Percentiles rank a stretch among this genome's conserved stretches.
Conservation (phyloP, 352 stramenopile genomes). For the Pythium grandisporangium region DNA sequence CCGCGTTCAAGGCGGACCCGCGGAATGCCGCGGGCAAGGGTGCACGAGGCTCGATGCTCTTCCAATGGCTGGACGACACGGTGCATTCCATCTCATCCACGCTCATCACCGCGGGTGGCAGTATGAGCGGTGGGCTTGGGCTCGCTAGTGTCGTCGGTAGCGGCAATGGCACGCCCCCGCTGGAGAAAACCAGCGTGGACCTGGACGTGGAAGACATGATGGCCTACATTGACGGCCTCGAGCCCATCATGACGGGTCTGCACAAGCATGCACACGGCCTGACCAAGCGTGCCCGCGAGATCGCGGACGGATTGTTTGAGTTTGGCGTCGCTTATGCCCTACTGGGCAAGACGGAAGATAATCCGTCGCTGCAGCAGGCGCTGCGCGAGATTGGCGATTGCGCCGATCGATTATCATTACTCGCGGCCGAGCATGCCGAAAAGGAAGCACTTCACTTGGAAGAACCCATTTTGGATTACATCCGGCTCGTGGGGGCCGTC, state of each 20-base stretch:
- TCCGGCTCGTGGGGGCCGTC: constrained; percentile 93
- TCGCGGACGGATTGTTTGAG: constrained; percentile 94
- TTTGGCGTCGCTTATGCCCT: constrained; percentile 95
- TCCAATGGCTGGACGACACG: constrained; percentile 86
- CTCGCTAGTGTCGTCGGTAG: too few relatives aligned
- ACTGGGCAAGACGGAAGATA: constrained; percentile 91
- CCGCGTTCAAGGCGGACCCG: constrained; percentile 54
- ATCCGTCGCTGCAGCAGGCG: constrained; percentile 86
- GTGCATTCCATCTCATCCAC: constrained; percentile 78
- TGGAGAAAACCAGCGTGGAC: constrained; percentile 88
- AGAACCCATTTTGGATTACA: constrained; percentile 95
- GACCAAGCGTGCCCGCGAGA: constrained; percentile 92
- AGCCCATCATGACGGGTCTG: constrained; percentile 93
- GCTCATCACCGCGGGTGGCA: constrained; percentile 26
- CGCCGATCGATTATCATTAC: constrained; percentile 86
- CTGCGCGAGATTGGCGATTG: constrained; percentile 90
- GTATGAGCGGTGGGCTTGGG: too few relatives aligned
- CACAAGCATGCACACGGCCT: constrained; percentile 91
- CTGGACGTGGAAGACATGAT: constrained; percentile 94
- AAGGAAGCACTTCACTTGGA: constrained; percentile 91
- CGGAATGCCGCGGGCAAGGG: constrained; percentile 39
- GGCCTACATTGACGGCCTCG: constrained; percentile 92
- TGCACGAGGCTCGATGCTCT: constrained; percentile 49
- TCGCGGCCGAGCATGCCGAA: constrained; percentile 90
- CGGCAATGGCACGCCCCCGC: too few relatives aligned